Evolutionary conservation across 805 yeast species (phyloP).

Genomic region (Wickerhamiella nectarea): DNA sequence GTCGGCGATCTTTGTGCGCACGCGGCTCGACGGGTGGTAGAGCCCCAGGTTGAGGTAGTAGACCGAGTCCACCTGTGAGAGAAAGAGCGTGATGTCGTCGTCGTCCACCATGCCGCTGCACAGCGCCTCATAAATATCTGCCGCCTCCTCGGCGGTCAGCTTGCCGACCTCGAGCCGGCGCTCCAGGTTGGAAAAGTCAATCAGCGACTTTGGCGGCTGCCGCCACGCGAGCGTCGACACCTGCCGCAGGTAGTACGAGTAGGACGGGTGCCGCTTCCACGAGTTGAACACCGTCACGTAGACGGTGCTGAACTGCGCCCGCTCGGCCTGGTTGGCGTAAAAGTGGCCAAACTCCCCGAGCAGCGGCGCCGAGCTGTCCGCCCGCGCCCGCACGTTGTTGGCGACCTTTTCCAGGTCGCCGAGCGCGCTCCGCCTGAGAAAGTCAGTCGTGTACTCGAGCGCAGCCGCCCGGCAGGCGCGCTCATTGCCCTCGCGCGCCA

Average conservation of each 20-base stretch:
- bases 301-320: constrained; percentile 16
- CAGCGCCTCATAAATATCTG: constrained; percentile 18
- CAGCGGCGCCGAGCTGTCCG: constrained; percentile 2
- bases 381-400: background rate
- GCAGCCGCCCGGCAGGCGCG: constrained; percentile 8
- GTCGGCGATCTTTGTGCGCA: constrained; percentile 18
- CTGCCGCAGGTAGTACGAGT: constrained; percentile 16
- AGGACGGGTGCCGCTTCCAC: constrained; percentile 22
- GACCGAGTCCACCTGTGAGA: constrained; percentile 19
- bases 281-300: constrained; percentile 22
- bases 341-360: constrained; percentile 24
- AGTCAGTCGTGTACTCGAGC: constrained; percentile 2
- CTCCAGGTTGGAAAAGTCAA: constrained; percentile 16
- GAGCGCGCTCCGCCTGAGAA: constrained; percentile 9
- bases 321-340: constrained; percentile 21
- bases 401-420: constrained; percentile 9
- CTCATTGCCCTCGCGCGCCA: constrained; percentile 9
- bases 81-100: constrained; percentile 22
- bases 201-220: constrained; percentile 16
- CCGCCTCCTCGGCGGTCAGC: constrained; percentile 20
- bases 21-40: constrained; percentile 21
- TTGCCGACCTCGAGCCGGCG: constrained; percentile 6
- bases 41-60: constrained; percentile 23
- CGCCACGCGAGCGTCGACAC: constrained; percentile 4
- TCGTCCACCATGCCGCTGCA: constrained; percentile 18